phyloP scores from a whole-genome alignment of 2,329 filamentous ascomycete genomes.

The Epichloe hybrida region DNA sequence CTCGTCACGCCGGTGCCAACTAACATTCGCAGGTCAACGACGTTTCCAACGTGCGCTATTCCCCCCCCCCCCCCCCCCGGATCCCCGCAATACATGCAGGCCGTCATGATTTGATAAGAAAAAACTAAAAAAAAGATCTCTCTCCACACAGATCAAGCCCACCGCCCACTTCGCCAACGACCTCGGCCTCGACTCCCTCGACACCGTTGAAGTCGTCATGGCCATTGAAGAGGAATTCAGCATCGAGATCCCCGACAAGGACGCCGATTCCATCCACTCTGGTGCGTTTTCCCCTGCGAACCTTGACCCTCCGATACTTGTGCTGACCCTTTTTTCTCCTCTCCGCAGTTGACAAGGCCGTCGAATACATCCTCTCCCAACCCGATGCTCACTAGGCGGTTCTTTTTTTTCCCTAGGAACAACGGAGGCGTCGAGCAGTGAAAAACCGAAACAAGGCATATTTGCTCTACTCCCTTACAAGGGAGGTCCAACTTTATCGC shows the following conservation, averaged over 20 bases:
- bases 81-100: no score
- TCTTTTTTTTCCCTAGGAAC: no score
- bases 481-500: neutral
- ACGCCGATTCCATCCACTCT: constrained; percentile 86
- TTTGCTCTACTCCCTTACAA: neutral
- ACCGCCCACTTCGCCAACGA: constrained; percentile 91
- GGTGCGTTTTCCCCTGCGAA: constrained; percentile 41
- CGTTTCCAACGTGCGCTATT: constrained; percentile 40
- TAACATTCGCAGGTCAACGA: constrained; percentile 48
- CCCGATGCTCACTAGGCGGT: constrained; percentile 62
- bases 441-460: no score
- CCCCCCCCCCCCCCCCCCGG: neutral
- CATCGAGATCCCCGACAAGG: constrained; percentile 98
- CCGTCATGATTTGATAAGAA: neutral
- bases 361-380: constrained; percentile 86
- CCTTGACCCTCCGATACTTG: no score
- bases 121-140: constrained; percentile 9
- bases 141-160: constrained; percentile 53
- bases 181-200: constrained; percentile 91
- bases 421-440: no score
- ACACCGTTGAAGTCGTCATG: constrained; percentile 99
- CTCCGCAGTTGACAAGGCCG: constrained; percentile 71
- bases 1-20: constrained; percentile 11
- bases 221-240: constrained; percentile 90
- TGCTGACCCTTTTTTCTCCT: constrained; percentile 22